Conservation (phyloP, 805 yeast species). For the Cyberlindnera americana region DNA sequence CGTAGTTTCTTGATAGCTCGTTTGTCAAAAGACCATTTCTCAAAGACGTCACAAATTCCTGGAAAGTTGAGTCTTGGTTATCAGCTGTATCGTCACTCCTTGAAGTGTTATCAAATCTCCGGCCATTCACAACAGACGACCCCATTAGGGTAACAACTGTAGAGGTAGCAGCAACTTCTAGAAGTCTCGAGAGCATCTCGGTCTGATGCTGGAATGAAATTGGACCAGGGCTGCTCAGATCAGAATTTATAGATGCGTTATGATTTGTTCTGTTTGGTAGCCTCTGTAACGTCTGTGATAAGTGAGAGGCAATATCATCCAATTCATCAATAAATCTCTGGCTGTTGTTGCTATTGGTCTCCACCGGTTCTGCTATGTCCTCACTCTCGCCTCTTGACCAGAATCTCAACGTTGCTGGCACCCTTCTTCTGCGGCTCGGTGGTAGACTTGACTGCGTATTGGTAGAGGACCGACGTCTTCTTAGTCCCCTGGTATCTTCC, state of each 20-base stretch:
- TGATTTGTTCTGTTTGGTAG: not conserved
- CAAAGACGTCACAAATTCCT: slow-evolving; percentile 41
- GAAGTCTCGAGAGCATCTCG: slow-evolving; percentile 38
- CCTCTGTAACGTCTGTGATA: slow-evolving; percentile 8
- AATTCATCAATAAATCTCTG: slow-evolving; percentile 22
- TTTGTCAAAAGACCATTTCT: slow-evolving; percentile 37
- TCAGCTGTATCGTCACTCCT: slow-evolving; percentile 7
- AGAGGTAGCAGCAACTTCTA: slow-evolving; percentile 43
- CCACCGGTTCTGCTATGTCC: not conserved
- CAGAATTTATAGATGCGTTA: slow-evolving; percentile 8
- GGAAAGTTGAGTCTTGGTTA: slow-evolving; percentile 36
- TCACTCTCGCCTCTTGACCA: slow-evolving; percentile 13
- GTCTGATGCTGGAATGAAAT: slow-evolving; percentile 32
- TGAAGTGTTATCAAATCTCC: slow-evolving; percentile 29
- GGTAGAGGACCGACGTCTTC: slow-evolving; percentile 26
- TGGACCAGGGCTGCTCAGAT: slow-evolving; percentile 5
- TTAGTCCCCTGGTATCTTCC: slow-evolving; percentile 7
- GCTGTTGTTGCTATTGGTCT: not conserved
- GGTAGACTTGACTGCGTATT: slow-evolving; percentile 14
- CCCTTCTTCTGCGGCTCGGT: slow-evolving; percentile 24
- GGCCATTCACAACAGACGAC: slow-evolving; percentile 24
- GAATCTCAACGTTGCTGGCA: slow-evolving; percentile 20
- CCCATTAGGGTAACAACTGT: slow-evolving; percentile 40
- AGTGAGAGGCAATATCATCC: slow-evolving; percentile 22
- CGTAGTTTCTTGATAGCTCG: slow-evolving; percentile 32